Evolutionary conservation across 2,329 filamentous ascomycete genomes (phyloP).

Genomic region (Cryphonectria naterciae): DNA sequence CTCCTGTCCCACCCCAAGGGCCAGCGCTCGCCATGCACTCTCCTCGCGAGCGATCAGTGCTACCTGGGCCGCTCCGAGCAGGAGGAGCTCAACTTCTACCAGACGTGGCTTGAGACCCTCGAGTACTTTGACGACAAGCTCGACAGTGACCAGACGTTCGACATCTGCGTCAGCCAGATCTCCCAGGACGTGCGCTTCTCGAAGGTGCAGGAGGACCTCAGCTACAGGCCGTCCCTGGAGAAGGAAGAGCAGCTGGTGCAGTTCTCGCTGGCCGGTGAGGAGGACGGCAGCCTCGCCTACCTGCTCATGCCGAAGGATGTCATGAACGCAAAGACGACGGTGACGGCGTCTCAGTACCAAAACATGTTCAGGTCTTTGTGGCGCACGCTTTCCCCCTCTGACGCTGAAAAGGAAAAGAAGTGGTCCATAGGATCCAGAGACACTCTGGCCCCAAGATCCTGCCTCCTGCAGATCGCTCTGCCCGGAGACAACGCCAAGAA

Average conservation of each 20-base stretch:
- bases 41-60: conserved; percentile 17
- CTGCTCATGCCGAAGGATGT: conserved; percentile 13
- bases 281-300: conserved; percentile 3
- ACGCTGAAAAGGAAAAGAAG: background rate
- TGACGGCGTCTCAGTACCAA: conserved; percentile 2
- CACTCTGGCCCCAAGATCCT: background rate
- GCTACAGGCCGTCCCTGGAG: background rate
- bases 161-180: conserved; percentile 10
- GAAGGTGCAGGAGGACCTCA: background rate
- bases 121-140: conserved; percentile 12
- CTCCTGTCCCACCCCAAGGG: conserved; percentile 12
- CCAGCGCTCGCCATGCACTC: conserved; percentile 7
- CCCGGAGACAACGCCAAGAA: background rate
- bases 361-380: conserved; percentile 18
- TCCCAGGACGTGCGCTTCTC: conserved; percentile 13
- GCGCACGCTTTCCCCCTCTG: conserved; percentile 9
- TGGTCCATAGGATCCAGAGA: background rate
- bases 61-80: conserved; percentile 8
- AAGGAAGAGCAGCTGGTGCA: background rate
- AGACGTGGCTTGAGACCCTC: conserved; percentile 17
- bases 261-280: background rate
- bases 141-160: background rate
- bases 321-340: background rate
- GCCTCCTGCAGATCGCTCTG: background rate
- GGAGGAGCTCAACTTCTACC: conserved; percentile 17